Conservation (phyloP, 208 protist species). For the Acanthamoeba castellanii region DNA sequence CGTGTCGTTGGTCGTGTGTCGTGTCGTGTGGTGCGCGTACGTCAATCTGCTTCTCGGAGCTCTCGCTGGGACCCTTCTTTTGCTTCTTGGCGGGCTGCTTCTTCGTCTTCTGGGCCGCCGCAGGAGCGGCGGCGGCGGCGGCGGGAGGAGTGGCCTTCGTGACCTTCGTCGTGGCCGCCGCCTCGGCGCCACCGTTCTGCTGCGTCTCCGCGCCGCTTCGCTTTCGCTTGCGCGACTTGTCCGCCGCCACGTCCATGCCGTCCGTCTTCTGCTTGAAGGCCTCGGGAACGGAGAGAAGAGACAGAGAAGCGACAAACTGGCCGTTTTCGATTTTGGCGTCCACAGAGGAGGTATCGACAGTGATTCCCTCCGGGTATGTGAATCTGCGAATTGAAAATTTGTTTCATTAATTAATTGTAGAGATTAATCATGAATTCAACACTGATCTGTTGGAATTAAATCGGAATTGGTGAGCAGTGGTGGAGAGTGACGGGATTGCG, state of each 20-base stretch:
- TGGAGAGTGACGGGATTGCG: no score
- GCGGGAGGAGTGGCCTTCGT: not conserved
- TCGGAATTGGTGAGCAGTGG: no score
- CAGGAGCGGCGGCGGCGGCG: not conserved
- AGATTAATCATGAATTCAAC: not conserved
- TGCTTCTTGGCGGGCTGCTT: slow-evolving; percentile 52
- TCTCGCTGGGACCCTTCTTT: not conserved
- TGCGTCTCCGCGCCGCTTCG: not conserved
- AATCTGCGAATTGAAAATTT: not conserved
- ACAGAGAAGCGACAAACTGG: not conserved
- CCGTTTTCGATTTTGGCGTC: slow-evolving; percentile 41
- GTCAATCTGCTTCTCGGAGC: slow-evolving; percentile 43
- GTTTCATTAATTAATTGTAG: not conserved
- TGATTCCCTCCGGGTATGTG: slow-evolving; percentile 45
- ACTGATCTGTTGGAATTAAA: no score
- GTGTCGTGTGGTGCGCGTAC: not conserved
- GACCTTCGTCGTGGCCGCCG: not conserved
- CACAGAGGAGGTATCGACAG: not conserved
- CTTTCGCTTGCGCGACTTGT: slow-evolving; percentile 30
- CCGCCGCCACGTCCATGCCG: not conserved
- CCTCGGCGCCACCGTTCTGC: not conserved
- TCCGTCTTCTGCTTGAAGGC: not conserved
- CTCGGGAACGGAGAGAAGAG: slow-evolving; percentile 31
- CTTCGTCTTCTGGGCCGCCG: not conserved
- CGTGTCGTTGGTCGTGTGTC: not conserved